phyloP scores from a whole-genome alignment of 179 eudicot genomes.

The Kewa caespitosa region DNA sequence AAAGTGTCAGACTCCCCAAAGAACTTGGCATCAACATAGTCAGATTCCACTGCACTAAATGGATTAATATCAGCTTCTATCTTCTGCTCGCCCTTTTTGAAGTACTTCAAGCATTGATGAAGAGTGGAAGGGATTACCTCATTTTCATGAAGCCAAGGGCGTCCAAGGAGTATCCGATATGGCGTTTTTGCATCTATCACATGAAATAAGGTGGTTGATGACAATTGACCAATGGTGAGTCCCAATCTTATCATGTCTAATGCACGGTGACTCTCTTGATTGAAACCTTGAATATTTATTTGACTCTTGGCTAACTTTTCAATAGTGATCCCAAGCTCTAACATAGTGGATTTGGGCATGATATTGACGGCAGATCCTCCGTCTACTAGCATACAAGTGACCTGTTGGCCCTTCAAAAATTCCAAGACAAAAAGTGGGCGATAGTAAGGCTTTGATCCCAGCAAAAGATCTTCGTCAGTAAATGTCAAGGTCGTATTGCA shows the following conservation, averaged over 20 bases:
- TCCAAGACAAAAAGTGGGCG: background rate
- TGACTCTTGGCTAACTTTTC: slow-evolving; percentile 1
- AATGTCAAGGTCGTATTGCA: background rate
- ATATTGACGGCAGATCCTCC: slow-evolving; percentile 16
- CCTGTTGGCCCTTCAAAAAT: background rate
- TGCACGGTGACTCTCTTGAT: slow-evolving; percentile 8
- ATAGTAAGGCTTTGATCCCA: background rate
- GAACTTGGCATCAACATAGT: background rate
- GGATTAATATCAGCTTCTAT: background rate
- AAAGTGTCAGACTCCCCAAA: background rate
- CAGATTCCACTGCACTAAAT: background rate
- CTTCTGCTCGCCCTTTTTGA: background rate
- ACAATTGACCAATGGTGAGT: background rate
- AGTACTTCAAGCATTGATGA: background rate
- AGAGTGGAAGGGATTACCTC: background rate
- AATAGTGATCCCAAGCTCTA: background rate
- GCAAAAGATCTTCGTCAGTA: background rate
- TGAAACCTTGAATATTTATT: slow-evolving; percentile 13
- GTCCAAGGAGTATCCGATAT: background rate
- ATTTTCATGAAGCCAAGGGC: background rate
- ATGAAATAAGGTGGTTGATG: background rate
- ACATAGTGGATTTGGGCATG: background rate
- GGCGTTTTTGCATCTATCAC: background rate
- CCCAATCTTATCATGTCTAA: background rate
- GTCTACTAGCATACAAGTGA: background rate